Percentiles rank a stretch among this genome's conserved stretches.
Conservation (phyloP, 2,329 filamentous ascomycete species). For the Fusarium sp. region DNA sequence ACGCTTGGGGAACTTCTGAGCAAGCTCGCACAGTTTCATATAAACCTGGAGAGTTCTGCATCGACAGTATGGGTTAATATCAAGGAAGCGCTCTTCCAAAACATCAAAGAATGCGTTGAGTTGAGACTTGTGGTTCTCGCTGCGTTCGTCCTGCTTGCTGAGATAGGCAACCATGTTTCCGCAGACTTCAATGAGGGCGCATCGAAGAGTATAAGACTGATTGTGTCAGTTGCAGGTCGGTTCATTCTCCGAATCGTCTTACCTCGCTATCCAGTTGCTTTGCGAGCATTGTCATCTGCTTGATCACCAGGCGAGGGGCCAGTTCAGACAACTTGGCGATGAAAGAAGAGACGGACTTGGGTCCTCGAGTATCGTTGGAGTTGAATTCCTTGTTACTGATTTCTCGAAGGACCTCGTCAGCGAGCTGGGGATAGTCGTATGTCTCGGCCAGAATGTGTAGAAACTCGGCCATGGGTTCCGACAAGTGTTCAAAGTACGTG, state of each 20-base stretch:
- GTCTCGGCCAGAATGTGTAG: constrained; percentile 95
- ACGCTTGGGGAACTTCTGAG: constrained; percentile 94
- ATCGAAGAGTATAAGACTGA: constrained; percentile 90
- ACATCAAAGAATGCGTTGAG: constrained; percentile 98
- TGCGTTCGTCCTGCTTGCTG: constrained; percentile 89
- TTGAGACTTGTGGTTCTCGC: constrained; percentile 93
- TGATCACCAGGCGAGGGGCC: constrained; percentile 90
- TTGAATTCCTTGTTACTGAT: constrained; percentile 99
- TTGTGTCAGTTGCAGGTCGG: constrained; percentile 37
- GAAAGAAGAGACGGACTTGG: constrained; percentile 95
- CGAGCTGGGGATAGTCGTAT: constrained; percentile 96
- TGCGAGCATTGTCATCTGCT: constrained; percentile 95
- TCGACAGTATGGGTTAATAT: constrained; percentile 96
- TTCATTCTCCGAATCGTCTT: constrained; percentile 23
- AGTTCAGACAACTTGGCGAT: constrained; percentile 94
- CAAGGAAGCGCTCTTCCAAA: constrained; percentile 93
- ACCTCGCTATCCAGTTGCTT: constrained; percentile 96
- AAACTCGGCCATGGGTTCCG: constrained; percentile 98
- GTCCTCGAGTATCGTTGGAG: constrained; percentile 92
- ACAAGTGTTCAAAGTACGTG: constrained; percentile 98
- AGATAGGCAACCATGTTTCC: constrained; percentile 94
- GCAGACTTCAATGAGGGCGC: constrained; percentile 95
- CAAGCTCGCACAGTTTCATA: constrained; percentile 90
- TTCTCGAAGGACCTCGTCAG: constrained; percentile 93
- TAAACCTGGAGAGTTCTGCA: constrained; percentile 94